Conservation (phyloP, 176 grass and related monocot species). For the Cenchrus fungigraminus region DNA sequence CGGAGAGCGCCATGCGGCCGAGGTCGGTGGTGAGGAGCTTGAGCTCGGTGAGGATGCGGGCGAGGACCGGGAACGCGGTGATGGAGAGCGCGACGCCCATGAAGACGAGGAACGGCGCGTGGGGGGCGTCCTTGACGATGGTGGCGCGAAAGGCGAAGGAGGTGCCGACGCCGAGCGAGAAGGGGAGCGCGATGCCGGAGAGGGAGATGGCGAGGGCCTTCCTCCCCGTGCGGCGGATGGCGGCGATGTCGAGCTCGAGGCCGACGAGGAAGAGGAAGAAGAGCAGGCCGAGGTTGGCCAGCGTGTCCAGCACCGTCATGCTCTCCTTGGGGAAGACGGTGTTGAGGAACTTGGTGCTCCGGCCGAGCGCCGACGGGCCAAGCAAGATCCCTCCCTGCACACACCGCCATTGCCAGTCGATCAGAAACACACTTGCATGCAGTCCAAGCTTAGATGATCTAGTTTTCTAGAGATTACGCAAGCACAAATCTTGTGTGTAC, state of each 20-base stretch:
- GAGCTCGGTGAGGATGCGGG: conserved; percentile 77
- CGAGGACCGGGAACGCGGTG: conserved; percentile 76
- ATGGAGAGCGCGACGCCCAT: conserved; percentile 91
- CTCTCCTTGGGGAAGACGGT: conserved; percentile 59
- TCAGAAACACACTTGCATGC: neutral
- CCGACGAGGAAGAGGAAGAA: conserved; percentile 91
- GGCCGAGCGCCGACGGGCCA: conserved; percentile 71
- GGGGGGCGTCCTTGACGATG: conserved; percentile 46
- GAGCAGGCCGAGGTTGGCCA: conserved; percentile 74
- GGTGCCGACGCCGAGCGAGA: conserved; percentile 63
- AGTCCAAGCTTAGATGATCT: too few relatives aligned
- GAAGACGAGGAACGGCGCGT: conserved; percentile 65
- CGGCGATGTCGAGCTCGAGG: conserved; percentile 68
- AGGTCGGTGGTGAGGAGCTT: conserved; percentile 79
- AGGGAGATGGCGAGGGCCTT: conserved; percentile 60
- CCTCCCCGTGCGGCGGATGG: conserved; percentile 69
- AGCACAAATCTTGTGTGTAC: neutral
- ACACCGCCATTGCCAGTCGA: neutral
- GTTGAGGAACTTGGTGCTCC: conserved; percentile 73
- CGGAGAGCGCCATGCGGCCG: conserved; percentile 69
- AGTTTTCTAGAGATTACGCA: too few relatives aligned
- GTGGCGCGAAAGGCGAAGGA: conserved; percentile 60
- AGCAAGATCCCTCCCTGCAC: conserved; percentile 75
- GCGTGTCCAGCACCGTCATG: conserved; percentile 76
- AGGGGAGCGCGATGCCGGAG: conserved; percentile 63